Percentiles rank a stretch among this genome's conserved stretches.
These are phyloP conservation scores for Starmera pachycereana DNA, from an alignment of 805 yeast species.

Conservation along the genomic window DNA sequence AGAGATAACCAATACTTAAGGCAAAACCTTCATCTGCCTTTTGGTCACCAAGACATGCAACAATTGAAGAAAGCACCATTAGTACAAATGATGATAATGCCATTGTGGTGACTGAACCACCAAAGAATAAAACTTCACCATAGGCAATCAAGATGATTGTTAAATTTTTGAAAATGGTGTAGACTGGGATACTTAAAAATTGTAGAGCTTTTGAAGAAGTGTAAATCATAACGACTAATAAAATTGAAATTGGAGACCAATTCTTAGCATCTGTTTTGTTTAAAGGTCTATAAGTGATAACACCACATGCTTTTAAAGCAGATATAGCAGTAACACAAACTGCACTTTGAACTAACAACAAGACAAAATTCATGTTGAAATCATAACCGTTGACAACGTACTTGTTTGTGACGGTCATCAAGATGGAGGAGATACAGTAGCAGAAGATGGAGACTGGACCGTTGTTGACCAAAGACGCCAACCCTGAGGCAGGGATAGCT, in stretches of 20 bases:
- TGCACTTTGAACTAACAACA: constrained; percentile 78
- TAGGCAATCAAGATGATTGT: constrained; percentile 95
- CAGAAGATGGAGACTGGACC: constrained; percentile 60
- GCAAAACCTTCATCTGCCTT: constrained; percentile 24
- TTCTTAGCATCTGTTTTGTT: constrained; percentile 83
- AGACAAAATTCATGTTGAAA: constrained; percentile 76
- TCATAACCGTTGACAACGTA: constrained; percentile 70
- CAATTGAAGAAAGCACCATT: constrained; percentile 93
- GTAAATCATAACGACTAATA: constrained; percentile 89
- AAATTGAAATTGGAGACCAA: constrained; percentile 90
- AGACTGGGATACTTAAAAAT: constrained; percentile 85
- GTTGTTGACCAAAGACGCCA: constrained; percentile 29
- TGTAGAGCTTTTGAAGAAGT: constrained; percentile 94
- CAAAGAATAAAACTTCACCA: constrained; percentile 97
- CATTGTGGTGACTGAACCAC: constrained; percentile 84
- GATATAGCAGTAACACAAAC: constrained; percentile 74
- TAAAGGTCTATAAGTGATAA: constrained; percentile 80
- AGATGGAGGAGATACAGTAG: constrained; percentile 88
- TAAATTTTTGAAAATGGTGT: constrained; percentile 95
- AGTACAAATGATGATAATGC: constrained; percentile 79
- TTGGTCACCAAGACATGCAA: constrained; percentile 86
- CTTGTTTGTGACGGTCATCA: constrained; percentile 97
- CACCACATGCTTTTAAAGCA: constrained; percentile 59
- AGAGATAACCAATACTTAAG: constrained; percentile 72
- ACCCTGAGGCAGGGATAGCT: constrained; percentile 10